Percentiles rank a stretch among this genome's conserved stretches.
Evolutionary conservation across 768 basidiomycete genomes (phyloP).

Genomic region (Suillus occidentalis): DNA sequence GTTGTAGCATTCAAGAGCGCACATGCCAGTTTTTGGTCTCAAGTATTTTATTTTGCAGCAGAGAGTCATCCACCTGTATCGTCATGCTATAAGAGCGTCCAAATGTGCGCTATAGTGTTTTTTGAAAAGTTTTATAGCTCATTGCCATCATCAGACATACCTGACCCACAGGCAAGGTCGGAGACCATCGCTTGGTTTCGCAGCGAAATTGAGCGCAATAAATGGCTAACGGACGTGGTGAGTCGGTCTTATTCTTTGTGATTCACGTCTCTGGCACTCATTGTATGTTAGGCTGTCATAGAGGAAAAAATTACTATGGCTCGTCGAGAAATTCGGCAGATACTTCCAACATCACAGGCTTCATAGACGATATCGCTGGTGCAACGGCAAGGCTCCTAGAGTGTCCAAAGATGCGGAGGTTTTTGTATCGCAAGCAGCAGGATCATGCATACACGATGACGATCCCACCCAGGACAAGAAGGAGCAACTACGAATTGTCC

Average conservation of each 20-base stretch:
- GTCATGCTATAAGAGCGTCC: conserved; percentile 66
- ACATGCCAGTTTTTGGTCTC: conserved; percentile 42
- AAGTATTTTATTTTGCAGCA: conserved; percentile 76
- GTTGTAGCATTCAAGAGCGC: neutral
- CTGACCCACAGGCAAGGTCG: conserved; percentile 54
- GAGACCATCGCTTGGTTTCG: conserved; percentile 78
- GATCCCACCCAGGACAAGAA: neutral
- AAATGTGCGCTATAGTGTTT: conserved; percentile 43
- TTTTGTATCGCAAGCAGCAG: neutral
- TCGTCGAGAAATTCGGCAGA: conserved; percentile 59
- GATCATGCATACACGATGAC: neutral
- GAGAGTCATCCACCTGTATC: conserved; percentile 61
- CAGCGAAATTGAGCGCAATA: conserved; percentile 65
- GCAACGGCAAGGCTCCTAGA: neutral
- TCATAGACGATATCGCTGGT: neutral
- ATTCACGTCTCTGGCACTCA: conserved; percentile 13
- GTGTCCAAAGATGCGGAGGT: neutral
- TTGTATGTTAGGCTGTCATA: conserved; percentile 46
- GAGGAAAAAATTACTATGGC: conserved; percentile 58
- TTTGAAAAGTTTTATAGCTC: neutral
- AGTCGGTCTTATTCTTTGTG: conserved; percentile 6
- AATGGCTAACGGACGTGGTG: conserved; percentile 58
- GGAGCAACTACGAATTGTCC: neutral
- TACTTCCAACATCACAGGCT: conserved; percentile 42
- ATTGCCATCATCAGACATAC: conserved; percentile 47